These are phyloP conservation scores for Myxozyma mucilagina DNA, from an alignment of 805 yeast genomes.

Conservation along the genomic window DNA sequence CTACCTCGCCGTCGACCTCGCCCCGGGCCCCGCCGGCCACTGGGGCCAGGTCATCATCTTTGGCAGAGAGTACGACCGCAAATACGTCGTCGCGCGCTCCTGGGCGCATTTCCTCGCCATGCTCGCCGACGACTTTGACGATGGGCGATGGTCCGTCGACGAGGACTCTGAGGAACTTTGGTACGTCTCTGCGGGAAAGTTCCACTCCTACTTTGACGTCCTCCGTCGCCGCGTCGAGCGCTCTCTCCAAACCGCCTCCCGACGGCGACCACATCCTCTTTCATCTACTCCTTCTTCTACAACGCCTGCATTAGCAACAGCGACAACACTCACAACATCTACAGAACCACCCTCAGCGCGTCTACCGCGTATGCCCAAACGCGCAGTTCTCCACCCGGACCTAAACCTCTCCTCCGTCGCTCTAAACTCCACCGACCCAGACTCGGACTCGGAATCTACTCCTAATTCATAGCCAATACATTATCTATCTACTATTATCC, in stretches of 20 bases:
- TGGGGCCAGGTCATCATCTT: constrained; percentile 91
- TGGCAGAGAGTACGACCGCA: constrained; percentile 92
- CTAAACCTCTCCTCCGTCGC: too few relatives aligned
- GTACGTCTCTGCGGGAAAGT: constrained; percentile 65
- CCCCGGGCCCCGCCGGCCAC: constrained; percentile 73
- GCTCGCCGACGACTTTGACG: constrained; percentile 84
- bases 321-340: constrained; percentile 10
- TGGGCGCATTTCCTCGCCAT: constrained; percentile 86
- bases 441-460: too few relatives aligned
- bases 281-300: background rate
- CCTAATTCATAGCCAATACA: too few relatives aligned
- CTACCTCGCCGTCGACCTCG: constrained; percentile 85
- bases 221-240: constrained; percentile 49
- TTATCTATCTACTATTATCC: too few relatives aligned
- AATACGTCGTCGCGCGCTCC: constrained; percentile 78
- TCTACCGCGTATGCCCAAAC: constrained; percentile 13
- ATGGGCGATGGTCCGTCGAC: constrained; percentile 73
- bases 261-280: background rate
- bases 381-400: background rate
- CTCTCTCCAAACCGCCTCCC: background rate
- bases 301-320: constrained; percentile 1
- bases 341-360: constrained; percentile 22
- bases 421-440: too few relatives aligned
- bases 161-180: constrained; percentile 54
- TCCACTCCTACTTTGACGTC: constrained; percentile 65